These are phyloP conservation scores for Umbilicus rupestris DNA, from an alignment of 164 flowering plant species.

Conservation along the genomic window DNA sequence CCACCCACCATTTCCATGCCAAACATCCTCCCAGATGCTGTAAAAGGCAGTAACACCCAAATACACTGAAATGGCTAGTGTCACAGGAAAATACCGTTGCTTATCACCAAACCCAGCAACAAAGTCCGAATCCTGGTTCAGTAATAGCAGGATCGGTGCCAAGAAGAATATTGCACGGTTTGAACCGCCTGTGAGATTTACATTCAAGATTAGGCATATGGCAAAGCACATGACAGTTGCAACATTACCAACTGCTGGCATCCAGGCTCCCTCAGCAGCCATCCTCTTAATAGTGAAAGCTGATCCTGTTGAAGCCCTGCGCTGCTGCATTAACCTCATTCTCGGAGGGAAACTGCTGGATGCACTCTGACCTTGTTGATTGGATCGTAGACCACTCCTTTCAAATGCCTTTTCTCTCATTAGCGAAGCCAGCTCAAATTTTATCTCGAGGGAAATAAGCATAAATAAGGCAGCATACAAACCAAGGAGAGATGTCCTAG, in stretches of 20 bases:
- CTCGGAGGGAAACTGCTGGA: slow-evolving; percentile 44
- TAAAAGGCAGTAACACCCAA: slow-evolving; percentile 62
- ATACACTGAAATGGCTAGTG: slow-evolving; percentile 60
- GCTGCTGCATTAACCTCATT: slow-evolving; percentile 75
- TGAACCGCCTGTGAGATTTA: slow-evolving; percentile 84
- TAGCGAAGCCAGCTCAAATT: slow-evolving; percentile 80
- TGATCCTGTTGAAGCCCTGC: slow-evolving; percentile 54
- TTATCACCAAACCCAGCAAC: slow-evolving; percentile 89
- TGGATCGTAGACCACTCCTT: slow-evolving; percentile 35
- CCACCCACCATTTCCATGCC: slow-evolving; percentile 92
- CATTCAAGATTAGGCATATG: slow-evolving; percentile 73
- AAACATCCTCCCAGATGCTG: slow-evolving; percentile 82
- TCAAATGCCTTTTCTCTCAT: slow-evolving; percentile 62
- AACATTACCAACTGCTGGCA: slow-evolving; percentile 97
- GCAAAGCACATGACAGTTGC: slow-evolving; percentile 90
- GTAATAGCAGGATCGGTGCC: slow-evolving; percentile 82
- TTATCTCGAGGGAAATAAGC: slow-evolving; percentile 87
- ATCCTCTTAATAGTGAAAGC: slow-evolving; percentile 76
- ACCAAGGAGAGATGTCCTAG: slow-evolving; percentile 91
- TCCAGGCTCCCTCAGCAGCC: slow-evolving; percentile 96
- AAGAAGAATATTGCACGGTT: slow-evolving; percentile 83
- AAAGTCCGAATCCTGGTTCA: slow-evolving; percentile 95
- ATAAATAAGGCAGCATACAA: slow-evolving; percentile 89
- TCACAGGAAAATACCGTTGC: slow-evolving; percentile 90
- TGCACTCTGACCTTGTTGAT: slow-evolving; percentile 36